These are phyloP conservation scores for Clavispora vitiphila DNA, from an alignment of 805 yeast species.

Conservation along the genomic window DNA sequence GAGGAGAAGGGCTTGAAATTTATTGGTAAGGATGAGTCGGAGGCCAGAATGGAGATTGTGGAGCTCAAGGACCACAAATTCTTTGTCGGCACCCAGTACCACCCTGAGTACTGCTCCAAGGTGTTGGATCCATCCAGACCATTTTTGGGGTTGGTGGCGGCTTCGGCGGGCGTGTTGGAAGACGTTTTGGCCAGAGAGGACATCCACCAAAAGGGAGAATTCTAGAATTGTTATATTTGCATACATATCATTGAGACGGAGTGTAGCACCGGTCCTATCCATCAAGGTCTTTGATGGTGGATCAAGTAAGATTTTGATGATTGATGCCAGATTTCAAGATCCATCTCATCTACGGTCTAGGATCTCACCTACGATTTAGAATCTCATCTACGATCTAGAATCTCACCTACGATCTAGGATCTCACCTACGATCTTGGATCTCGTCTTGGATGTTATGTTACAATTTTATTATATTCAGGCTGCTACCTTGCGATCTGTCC, in stretches of 20 bases:
- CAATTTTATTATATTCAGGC: too few relatives aligned
- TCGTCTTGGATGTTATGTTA: too few relatives aligned
- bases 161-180: slow-evolving; percentile 79
- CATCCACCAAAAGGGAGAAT: slow-evolving; percentile 41
- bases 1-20: slow-evolving; percentile 79
- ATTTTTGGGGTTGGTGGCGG: slow-evolving; percentile 92
- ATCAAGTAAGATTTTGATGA: too few relatives aligned
- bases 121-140: slow-evolving; percentile 97
- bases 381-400: too few relatives aligned
- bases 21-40: slow-evolving; percentile 90
- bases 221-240: slow-evolving; percentile 14
- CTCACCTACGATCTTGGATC: too few relatives aligned
- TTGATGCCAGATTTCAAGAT: too few relatives aligned
- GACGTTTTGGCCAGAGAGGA: slow-evolving; percentile 48
- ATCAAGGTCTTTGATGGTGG: too few relatives aligned
- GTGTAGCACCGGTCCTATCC: too few relatives aligned
- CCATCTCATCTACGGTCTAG: too few relatives aligned
- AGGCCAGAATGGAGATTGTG: slow-evolving; percentile 88
- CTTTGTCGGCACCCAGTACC: slow-evolving; percentile 94
- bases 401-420: too few relatives aligned
- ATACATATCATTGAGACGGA: background rate
- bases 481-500: too few relatives aligned
- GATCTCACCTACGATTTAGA: too few relatives aligned
- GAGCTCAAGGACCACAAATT: slow-evolving; percentile 86
- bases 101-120: slow-evolving; percentile 95